Evolutionary conservation across 1,139 yeast species (phyloP), one percentile per base, ranked within the genome.

Genomic region (Pneumocystis oryctolagi): DNA sequence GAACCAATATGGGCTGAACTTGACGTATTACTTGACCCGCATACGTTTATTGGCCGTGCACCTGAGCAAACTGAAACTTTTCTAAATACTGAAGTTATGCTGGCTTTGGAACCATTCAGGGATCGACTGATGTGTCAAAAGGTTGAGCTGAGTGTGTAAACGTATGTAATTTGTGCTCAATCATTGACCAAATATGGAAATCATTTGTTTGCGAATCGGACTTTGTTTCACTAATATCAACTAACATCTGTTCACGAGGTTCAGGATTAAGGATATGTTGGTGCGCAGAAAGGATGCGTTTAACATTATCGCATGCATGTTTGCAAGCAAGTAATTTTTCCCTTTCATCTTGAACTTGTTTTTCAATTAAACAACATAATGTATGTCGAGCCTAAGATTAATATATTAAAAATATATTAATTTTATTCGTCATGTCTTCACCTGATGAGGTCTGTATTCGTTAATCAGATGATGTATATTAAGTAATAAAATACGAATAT

Each of bases 51-150:
- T 62, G 99, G 99, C 70, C 87, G 99, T 76, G 98, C 99, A 65
- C 97, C 98, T 60, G 87, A 90, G 77, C 99, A 92, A 78, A 89
- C 96, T 65, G 96, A 87, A 74, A 90, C 90, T 77, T 92, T 92
- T 73, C 85, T 92, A 70, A 82, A 83, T 66, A 82, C 82, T 65
- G 95, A 90, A 67, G 97, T 94, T 65, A 85, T 84, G 64, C 78
- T 84, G 69, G 97, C 97, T 58, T 80, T 92, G 70, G 80, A 79
- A 68, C 89, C 90, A 61, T 86, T 80, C 76, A 75, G 81, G 71
- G 73, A 82, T 60, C 74, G 78, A 70, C 79, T 94, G 70, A 80
- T 83, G 69, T 75, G 78, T 62, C 89, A 84, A 71, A 80, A 78
- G 68, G 92, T 87, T 64, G 82, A 82, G 71, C 74, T 83, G 67